phyloP scores from a whole-genome alignment of 2,329 filamentous ascomycete species.

The Chaetomium sp. region DNA sequence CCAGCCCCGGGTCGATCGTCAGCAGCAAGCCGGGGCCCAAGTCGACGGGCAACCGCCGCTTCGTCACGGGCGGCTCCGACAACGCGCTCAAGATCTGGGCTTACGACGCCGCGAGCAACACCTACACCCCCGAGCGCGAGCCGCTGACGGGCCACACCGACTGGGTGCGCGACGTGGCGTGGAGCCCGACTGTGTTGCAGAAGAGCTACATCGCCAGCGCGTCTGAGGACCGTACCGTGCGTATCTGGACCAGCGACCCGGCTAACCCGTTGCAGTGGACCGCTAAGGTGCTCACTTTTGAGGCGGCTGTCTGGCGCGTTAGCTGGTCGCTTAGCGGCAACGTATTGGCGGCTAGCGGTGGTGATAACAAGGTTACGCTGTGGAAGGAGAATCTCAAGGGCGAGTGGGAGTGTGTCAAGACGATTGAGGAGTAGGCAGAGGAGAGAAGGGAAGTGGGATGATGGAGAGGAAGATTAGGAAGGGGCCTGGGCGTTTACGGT shows the following conservation, averaged over 20 bases:
- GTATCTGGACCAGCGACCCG: conserved; percentile 85
- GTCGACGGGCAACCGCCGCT: conserved; percentile 63
- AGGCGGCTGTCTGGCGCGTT: conserved; percentile 86
- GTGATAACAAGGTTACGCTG: conserved; percentile 92
- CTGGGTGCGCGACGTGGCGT: conserved; percentile 97
- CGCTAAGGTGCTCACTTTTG: conserved; percentile 78
- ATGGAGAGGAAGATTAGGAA: conserved; percentile 3
- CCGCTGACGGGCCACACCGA: conserved; percentile 77
- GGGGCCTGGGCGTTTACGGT: conserved; percentile 10
- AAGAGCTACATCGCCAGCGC: conserved; percentile 96
- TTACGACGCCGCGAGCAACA: conserved; percentile 58
- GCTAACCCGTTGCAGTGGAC: conserved; percentile 68
- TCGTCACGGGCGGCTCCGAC: conserved; percentile 92
- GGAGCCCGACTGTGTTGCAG: conserved; percentile 89
- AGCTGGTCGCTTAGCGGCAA: conserved; percentile 98
- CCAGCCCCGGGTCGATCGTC: conserved; percentile 75
- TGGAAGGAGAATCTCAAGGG: conserved; percentile 98
- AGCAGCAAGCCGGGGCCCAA: conserved; percentile 59
- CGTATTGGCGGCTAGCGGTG: conserved; percentile 85
- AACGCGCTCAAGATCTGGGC: conserved; percentile 92
- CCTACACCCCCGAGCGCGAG: conserved; percentile 56
- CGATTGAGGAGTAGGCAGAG: conserved; percentile 69
- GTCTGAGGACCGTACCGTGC: conserved; percentile 92
- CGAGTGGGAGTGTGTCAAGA: conserved; percentile 96
- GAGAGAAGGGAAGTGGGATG: neutral